These are phyloP conservation scores for Colletotrichum chlorophyti DNA, from an alignment of 2,329 filamentous ascomycete species.

Conservation along the genomic window DNA sequence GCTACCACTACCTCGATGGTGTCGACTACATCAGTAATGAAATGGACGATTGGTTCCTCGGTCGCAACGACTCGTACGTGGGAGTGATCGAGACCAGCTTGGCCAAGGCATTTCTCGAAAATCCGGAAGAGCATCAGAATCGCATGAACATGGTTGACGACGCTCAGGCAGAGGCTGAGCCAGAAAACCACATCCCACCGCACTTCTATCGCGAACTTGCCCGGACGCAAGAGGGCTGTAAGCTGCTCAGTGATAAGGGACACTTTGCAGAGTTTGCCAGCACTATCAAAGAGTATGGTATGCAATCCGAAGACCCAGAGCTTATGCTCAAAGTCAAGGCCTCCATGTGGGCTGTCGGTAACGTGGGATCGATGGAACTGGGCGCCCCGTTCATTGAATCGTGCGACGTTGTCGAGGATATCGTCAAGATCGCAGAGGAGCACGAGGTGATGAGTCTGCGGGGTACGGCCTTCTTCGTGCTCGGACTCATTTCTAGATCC, in stretches of 20 bases:
- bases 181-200: slow-evolving; percentile 80
- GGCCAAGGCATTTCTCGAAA: slow-evolving; percentile 80
- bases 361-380: slow-evolving; percentile 97
- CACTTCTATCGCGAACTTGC: slow-evolving; percentile 98
- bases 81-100: slow-evolving; percentile 94
- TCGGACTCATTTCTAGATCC: slow-evolving; percentile 91
- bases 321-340: slow-evolving; percentile 93
- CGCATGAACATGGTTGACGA: slow-evolving; percentile 66
- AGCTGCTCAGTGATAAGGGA: slow-evolving; percentile 86
- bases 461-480: slow-evolving; percentile 94
- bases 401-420: slow-evolving; percentile 84
- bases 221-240: slow-evolving; percentile 90
- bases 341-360: slow-evolving; percentile 96
- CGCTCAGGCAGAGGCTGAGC: slow-evolving; percentile 61
- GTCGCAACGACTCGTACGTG: slow-evolving; percentile 96
- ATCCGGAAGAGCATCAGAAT: slow-evolving; percentile 63
- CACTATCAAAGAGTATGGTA: slow-evolving; percentile 86
- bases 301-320: slow-evolving; percentile 85
- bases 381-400: slow-evolving; percentile 93
- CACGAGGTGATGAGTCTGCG: slow-evolving; percentile 92
- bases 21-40: slow-evolving; percentile 99
- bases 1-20: slow-evolving; percentile 96
- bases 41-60: slow-evolving; percentile 99
- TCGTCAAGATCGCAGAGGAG: slow-evolving; percentile 85
- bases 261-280: slow-evolving; percentile 94